These are phyloP conservation scores for Urochloa ruziziensis DNA, from an alignment of 176 grass and related monocot genomes.

Conservation along the genomic window DNA sequence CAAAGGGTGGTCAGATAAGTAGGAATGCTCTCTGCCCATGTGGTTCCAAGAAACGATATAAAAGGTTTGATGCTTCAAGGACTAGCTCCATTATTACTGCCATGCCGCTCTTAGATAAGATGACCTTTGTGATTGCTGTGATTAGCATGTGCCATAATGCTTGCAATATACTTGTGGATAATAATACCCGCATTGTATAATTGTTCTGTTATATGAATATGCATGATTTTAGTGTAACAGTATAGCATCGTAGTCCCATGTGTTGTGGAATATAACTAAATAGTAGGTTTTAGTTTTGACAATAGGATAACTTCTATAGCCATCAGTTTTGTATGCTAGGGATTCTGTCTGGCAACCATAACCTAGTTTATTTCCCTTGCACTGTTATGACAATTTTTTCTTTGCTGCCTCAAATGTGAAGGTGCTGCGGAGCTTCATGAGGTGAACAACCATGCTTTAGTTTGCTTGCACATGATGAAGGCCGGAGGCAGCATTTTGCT, in stretches of 20 bases:
- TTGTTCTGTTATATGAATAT: neutral
- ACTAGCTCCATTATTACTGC: neutral
- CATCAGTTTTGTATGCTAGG: neutral
- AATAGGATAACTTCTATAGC: neutral
- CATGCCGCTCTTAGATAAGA: neutral
- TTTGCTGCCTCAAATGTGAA: constrained; percentile 25
- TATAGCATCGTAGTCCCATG: neutral
- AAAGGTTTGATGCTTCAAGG: constrained; percentile 52
- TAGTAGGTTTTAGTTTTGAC: neutral
- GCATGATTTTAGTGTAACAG: neutral
- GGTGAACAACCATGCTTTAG: neutral
- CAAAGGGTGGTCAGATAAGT: constrained; percentile 85
- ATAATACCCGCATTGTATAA: neutral
- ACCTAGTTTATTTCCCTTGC: neutral
- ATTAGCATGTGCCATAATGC: neutral
- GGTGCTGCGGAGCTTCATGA: constrained; percentile 61
- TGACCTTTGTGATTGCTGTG: neutral
- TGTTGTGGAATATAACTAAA: neutral
- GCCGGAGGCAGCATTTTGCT: neutral
- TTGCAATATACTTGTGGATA: neutral
- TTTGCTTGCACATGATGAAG: neutral
- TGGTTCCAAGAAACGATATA: constrained; percentile 85
- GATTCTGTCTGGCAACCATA: neutral
- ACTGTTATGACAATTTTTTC: neutral
- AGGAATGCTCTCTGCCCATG: constrained; percentile 89